These are phyloP conservation scores for Suillus tomentosus DNA, from an alignment of 768 basidiomycete species.

Conservation along the genomic window DNA sequence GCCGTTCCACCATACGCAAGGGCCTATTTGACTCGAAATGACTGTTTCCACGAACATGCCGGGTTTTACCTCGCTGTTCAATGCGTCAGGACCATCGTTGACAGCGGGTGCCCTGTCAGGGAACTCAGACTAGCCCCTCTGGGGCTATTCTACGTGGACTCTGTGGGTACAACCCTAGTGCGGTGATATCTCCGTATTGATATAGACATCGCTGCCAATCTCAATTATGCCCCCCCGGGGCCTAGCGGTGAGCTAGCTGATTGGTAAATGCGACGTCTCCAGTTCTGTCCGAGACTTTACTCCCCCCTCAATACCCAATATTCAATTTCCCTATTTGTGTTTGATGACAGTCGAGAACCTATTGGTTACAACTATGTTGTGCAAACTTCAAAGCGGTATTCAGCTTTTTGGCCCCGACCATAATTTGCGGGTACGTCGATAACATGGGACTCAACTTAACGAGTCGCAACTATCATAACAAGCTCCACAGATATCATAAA, in stretches of 20 bases:
- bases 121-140: too few species aligned
- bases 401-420: too few species aligned
- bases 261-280: slow-evolving; percentile 35
- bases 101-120: slow-evolving; percentile 34
- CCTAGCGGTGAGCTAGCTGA: slow-evolving; percentile 30
- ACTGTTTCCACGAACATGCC: slow-evolving; percentile 36
- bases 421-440: too few species aligned
- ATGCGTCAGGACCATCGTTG: slow-evolving; percentile 44
- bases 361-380: too few species aligned
- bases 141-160: too few species aligned
- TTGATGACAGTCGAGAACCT: too few species aligned
- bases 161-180: slow-evolving; percentile 33
- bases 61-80: slow-evolving; percentile 62
- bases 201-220: slow-evolving; percentile 40
- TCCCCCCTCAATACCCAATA: slow-evolving; percentile 18
- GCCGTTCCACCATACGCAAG: slow-evolving; percentile 49
- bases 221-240: slow-evolving; percentile 36
- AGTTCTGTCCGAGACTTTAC: slow-evolving; percentile 35
- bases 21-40: background rate
- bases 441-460: too few species aligned
- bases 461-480: too few species aligned
- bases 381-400: too few species aligned
- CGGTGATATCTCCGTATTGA: slow-evolving; percentile 43
- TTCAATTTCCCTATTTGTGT: too few species aligned
- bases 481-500: too few species aligned